Evolutionary conservation across 202 grass and related monocot genomes (phyloP).

Genomic region (Bolboschoenoplectus hybrid): DNA sequence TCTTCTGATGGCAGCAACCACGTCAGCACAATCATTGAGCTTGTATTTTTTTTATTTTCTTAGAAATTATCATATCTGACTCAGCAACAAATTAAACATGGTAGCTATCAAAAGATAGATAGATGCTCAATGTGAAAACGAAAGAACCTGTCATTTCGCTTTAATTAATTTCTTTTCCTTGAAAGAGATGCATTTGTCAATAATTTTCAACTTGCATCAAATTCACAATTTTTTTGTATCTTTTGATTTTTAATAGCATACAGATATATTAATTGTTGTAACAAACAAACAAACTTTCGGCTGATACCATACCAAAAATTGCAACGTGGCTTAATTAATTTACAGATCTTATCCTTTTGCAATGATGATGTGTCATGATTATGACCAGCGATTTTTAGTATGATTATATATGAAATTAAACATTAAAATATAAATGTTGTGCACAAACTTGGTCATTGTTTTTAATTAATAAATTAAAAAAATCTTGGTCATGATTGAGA

Average conservation of each 20-base stretch:
- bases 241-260: neutral
- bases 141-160: neutral
- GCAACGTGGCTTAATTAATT: slow-evolving; percentile 8
- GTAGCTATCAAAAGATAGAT: neutral
- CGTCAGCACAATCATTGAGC: neutral
- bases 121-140: neutral
- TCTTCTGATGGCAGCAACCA: neutral
- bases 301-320: neutral
- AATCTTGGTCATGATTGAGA: neutral
- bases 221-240: neutral
- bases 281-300: slow-evolving; percentile 17
- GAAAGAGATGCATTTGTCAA: neutral
- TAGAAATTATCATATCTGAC: neutral
- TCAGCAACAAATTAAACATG: neutral
- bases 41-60: neutral
- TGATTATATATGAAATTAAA: neutral
- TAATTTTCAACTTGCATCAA: neutral
- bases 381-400: slow-evolving; percentile 18
- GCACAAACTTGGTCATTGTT: neutral
- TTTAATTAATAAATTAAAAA: neutral
- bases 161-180: neutral
- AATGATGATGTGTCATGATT: neutral
- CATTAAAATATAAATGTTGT: neutral
- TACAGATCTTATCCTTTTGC: neutral
- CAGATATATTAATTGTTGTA: neutral